A percentile compares a stretch with the other conserved stretches of the same genome.
Evolutionary conservation across 768 basidiomycete genomes (phyloP).

Genomic region (Gymnopilus dilepis): DNA sequence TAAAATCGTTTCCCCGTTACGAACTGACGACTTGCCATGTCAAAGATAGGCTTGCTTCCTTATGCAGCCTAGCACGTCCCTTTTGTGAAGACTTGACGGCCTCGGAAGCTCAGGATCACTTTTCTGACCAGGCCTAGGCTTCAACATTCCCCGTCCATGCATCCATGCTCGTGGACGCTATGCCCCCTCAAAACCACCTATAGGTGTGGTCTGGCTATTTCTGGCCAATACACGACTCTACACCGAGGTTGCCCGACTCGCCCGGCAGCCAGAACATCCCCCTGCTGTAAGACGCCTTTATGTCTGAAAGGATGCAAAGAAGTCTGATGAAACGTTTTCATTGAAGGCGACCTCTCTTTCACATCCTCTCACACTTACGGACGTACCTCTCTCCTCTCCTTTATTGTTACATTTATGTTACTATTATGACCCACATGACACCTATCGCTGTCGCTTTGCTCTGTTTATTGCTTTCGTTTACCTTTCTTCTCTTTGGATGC

Average conservation of each 20-base stretch:
- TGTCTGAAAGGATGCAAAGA: neutral
- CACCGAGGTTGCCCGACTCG: neutral
- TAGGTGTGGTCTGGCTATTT: neutral
- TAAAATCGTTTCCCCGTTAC: constrained; percentile 4
- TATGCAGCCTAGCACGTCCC: constrained; percentile 7
- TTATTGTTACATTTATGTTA: neutral
- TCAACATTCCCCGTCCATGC: neutral
- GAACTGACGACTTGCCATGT: constrained; percentile 12
- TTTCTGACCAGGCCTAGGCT: constrained; percentile 1
- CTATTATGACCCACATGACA: neutral
- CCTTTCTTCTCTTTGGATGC: neutral
- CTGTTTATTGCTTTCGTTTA: neutral
- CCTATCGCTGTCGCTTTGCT: constrained; percentile 14
- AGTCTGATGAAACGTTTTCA: neutral
- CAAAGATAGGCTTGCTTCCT: constrained; percentile 8
- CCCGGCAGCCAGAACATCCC: neutral
- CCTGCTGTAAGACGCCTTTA: constrained; percentile 3
- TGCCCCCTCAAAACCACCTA: neutral
- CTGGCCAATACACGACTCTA: neutral
- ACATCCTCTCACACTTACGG: neutral
- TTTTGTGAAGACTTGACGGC: constrained; percentile 10
- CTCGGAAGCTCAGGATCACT: constrained; percentile 1
- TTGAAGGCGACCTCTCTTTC: neutral
- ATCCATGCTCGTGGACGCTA: neutral
- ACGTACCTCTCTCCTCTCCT: constrained; percentile 1